A percentile compares a stretch with the other conserved stretches of the same genome.
phyloP scores from a whole-genome alignment of 176 grass and related monocot genomes.

The Echinochloa phyllopogon region DNA sequence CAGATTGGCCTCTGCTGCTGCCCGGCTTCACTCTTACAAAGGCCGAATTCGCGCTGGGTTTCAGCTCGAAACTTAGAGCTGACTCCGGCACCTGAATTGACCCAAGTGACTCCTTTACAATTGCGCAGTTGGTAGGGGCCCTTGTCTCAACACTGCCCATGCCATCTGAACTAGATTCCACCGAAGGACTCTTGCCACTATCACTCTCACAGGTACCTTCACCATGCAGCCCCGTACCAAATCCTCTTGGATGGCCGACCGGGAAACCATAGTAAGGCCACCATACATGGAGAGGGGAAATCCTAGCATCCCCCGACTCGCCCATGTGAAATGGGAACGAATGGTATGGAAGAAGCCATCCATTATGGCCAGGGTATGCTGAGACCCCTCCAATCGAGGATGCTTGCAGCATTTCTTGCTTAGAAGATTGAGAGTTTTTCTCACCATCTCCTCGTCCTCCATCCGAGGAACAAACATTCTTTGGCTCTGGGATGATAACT shows the following conservation, averaged over 20 bases:
- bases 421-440: not conserved
- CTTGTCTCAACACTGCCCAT: not conserved
- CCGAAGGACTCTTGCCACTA: conserved; percentile 4
- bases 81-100: not conserved
- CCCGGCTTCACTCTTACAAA: conserved; percentile 52
- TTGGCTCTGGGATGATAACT: conserved; percentile 60
- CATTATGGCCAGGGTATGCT: conserved; percentile 33
- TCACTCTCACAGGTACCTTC: conserved; percentile 35
- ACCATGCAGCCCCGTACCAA: not conserved
- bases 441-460: not conserved
- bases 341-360: conserved; percentile 35
- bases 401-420: conserved; percentile 8
- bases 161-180: conserved; percentile 35
- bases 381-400: not conserved
- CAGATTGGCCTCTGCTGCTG: conserved; percentile 23
- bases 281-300: conserved; percentile 46
- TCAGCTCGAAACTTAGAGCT: conserved; percentile 31
- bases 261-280: conserved; percentile 47
- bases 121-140: not conserved
- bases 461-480: conserved; percentile 43
- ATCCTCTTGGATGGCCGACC: conserved; percentile 3
- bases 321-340: conserved; percentile 22
- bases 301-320: conserved; percentile 27
- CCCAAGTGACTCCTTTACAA: not conserved
- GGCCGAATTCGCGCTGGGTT: conserved; percentile 59